Evolutionary conservation across 2,329 filamentous ascomycete genomes (phyloP), one percentile per base, ranked within the genome.

Genomic region (Acephala macrosclerotiorum): DNA sequence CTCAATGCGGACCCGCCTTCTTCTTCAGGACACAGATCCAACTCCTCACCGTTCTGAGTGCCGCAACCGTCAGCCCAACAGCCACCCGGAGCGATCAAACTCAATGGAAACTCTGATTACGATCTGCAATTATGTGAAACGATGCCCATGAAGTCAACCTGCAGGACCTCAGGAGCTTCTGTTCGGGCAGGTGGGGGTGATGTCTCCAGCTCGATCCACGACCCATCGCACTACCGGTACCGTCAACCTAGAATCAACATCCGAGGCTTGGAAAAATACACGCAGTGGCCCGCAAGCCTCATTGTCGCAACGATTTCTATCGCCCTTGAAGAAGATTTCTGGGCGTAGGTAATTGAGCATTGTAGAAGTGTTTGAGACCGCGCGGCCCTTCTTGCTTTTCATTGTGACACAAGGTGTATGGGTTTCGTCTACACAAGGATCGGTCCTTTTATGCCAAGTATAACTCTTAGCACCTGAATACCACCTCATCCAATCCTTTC

Each of bases 351-450:
- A 18, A 33, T 53, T n/a, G 26, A 20, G 25, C 26, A 20, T 3
- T 36, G 16, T 22, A 38, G 55, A 35, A 40, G 6, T 38, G 55
- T 57, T 57, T 57, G 55, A 57, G 33, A 57, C 22, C 55, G 33
- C 55, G 55, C 55, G 55, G 29, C 55, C 29, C 20, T 20, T 29
- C 47, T 56, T 57, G 6, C 33, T 57, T 36, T 36, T 38, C 35
- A 25, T 40, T 36, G 29, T 22, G 33, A 36, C 33, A 20, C 33
- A 57, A 38, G 33, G 3, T 38, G 18, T 22, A 29, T 57, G 18
- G 29, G 26, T 9, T 18, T 22, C 35, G 33, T 36, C 16, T 14
- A 16, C 26, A 29, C 55, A 36, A 26, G 55, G 55, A 25, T 57
- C 25, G 3, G 1, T 29, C 33, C 29, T 38, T 57, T 18, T n/a